Evolutionary conservation across 192 early-diverging fungal species (phyloP).

Genomic region (Polychytrium aggregatum): DNA sequence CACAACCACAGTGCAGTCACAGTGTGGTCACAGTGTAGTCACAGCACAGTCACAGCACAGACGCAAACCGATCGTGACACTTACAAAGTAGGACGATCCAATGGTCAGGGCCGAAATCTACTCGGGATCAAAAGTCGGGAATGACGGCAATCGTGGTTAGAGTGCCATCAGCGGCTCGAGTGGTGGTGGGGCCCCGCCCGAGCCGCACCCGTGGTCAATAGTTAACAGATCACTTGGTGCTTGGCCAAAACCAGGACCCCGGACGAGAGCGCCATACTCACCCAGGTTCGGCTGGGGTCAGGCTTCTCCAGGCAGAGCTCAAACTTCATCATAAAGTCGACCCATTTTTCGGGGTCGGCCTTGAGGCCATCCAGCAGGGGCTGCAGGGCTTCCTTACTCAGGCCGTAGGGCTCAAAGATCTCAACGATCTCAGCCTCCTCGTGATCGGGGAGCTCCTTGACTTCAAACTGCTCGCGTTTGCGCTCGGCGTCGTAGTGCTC

Average conservation of each 20-base stretch:
- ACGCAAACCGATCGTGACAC: no score
- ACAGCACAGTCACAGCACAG: no score
- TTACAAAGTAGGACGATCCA: constrained; percentile 44
- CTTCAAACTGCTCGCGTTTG: constrained; percentile 36
- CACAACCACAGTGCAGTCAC: no score
- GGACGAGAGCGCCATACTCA: no score
- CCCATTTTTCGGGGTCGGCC: constrained; percentile 39
- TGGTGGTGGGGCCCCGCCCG: no score
- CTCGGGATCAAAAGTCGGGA: background rate
- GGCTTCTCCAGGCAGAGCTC: constrained; percentile 51
- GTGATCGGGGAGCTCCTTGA: constrained; percentile 32
- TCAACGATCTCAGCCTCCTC: constrained; percentile 54
- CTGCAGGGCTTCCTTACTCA: constrained; percentile 26
- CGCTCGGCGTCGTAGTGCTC: constrained; percentile 54
- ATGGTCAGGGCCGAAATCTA: constrained; percentile 47
- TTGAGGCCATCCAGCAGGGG: constrained; percentile 41
- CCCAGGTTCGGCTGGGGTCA: constrained; percentile 38
- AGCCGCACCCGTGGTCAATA: no score
- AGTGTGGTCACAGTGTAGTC: no score
- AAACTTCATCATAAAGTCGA: constrained; percentile 68
- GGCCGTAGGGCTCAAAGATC: constrained; percentile 54
- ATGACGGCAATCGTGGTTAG: no score
- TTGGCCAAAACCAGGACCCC: no score
- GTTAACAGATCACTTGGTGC: no score
- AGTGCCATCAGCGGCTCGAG: no score